Percentiles rank a stretch among this genome's conserved stretches.
Evolutionary conservation across 176 grass and related monocot genomes (phyloP).

Genomic region (Oryza meyeriana): DNA sequence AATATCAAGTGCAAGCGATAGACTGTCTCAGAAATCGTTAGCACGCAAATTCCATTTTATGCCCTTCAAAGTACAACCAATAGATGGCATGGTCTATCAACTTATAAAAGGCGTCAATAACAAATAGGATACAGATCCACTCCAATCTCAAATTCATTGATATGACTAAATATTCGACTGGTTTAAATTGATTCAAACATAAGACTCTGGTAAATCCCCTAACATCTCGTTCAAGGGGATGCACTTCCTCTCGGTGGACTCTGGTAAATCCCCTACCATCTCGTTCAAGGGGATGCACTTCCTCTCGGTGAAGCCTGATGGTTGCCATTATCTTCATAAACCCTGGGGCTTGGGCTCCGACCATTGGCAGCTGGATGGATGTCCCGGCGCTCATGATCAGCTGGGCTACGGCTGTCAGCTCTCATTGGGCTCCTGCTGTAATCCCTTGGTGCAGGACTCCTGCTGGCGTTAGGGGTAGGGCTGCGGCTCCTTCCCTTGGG

Average conservation of each 20-base stretch:
- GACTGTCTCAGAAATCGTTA: neutral
- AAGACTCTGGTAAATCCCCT: neutral
- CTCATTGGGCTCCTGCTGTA: slow-evolving; percentile 40
- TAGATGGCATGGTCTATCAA: neutral
- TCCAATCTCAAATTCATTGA: slow-evolving; percentile 10
- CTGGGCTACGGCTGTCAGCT: slow-evolving; percentile 43
- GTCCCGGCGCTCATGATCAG: neutral
- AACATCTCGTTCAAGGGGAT: neutral
- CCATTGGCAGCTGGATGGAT: slow-evolving; percentile 65
- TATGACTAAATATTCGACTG: neutral
- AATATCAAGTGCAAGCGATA: neutral
- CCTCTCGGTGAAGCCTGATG: slow-evolving; percentile 27
- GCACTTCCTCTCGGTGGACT: slow-evolving; percentile 40
- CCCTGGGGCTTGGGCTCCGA: slow-evolving; percentile 60
- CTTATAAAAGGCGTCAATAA: neutral
- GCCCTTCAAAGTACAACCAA: slow-evolving; percentile 11
- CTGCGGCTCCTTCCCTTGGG: slow-evolving; percentile 45
- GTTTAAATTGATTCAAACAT: slow-evolving; percentile 2
- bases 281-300: slow-evolving; percentile 26
- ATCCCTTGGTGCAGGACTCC: slow-evolving; percentile 59
- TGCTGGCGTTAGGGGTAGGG: slow-evolving; percentile 43
- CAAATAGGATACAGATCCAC: neutral
- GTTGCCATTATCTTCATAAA: slow-evolving; percentile 39
- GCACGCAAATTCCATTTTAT: neutral
- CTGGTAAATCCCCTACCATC: no score